Evolutionary conservation across 495 filamentous ascomycete genomes (phyloP), one percentile per base, ranked within the genome.

Genomic region (Xylaria cubensis): DNA sequence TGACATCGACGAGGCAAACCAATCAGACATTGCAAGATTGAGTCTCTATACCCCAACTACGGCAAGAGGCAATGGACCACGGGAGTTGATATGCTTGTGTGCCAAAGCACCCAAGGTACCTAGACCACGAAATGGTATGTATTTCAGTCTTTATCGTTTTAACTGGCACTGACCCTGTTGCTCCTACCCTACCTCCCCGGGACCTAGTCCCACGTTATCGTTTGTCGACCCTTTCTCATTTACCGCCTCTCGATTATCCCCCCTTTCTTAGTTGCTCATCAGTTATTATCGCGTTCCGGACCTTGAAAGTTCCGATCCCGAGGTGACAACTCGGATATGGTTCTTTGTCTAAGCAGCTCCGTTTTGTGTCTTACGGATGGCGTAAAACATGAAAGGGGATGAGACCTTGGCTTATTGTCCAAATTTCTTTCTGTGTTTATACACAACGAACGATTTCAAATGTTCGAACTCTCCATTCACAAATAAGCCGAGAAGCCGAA

Each of bases 61-160:
- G 2, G 77, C 75, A 44, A 76, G 75, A 9, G 73, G 77, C 53
- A 79, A 81, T 65, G 73, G 74, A 51, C 74, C 77, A 21, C 75
- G 80, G 62, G 84, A 86, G n/a, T 74, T 84, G 39, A 84, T 97
- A 70, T 99, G 96, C 84, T 89, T 98, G 75, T 99, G 96, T 81
- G 93, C 97, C 74, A 93, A 94, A 32, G 93, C 94, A 74, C 93
- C 94, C 6, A 97, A 98, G 81, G 94, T 98, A 64, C 96, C 96
- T 34, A 85, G 96, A 75, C 96, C 96, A 67, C 90, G 96, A 77
- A 99, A 99, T 86, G 94, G 96, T 98, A 87, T 82, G 93, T 89
- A 72, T 58, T 77, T 75, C 64, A 72, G 26, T 34, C 48, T 53
- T 65, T 72, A 55, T 56, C 46, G 61, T 58, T 26, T 48, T 71